These are phyloP conservation scores for Candida schatavii DNA, from an alignment of 805 yeast genomes.

Conservation along the genomic window DNA sequence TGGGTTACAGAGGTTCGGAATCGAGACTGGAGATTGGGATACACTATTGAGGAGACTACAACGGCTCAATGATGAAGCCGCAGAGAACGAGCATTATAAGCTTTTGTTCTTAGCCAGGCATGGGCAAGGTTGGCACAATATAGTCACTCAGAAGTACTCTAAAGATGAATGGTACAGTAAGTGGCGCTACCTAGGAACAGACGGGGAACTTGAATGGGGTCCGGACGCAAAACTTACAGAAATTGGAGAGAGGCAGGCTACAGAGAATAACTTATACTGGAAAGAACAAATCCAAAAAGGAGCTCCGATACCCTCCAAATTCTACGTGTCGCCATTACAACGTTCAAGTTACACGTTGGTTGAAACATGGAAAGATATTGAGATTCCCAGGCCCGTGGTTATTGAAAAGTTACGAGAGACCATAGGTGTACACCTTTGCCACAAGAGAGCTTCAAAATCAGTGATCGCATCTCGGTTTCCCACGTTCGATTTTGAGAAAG, in stretches of 20 bases:
- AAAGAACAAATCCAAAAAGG: constrained; percentile 36
- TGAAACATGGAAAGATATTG: constrained; percentile 44
- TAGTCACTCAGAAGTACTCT: constrained; percentile 51
- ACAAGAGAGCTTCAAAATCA: constrained; percentile 43
- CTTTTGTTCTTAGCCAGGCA: constrained; percentile 56
- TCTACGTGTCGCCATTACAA: constrained; percentile 59
- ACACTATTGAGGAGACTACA: constrained; percentile 25
- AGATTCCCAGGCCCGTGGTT: constrained; percentile 19
- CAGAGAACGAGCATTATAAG: constrained; percentile 27
- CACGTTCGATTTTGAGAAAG: constrained; percentile 38
- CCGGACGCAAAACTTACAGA: constrained; percentile 58
- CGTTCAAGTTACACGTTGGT: constrained; percentile 53
- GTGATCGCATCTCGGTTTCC: constrained; percentile 33
- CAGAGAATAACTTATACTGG: constrained; percentile 42
- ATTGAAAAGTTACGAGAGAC: constrained; percentile 57
- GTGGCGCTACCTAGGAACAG: constrained; percentile 50
- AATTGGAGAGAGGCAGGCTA: constrained; percentile 53
- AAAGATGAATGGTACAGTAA: constrained; percentile 49
- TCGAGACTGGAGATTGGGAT: constrained; percentile 34
- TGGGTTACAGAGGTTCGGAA: constrained; percentile 42
- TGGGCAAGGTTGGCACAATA: constrained; percentile 66
- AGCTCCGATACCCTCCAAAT: constrained; percentile 49
- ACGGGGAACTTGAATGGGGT: constrained; percentile 52
- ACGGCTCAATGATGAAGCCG: constrained; percentile 30
- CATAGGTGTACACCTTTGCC: constrained; percentile 57